Percentiles rank a stretch among this genome's conserved stretches.
Evolutionary conservation across 1,284 basidiomycete genomes (phyloP).

Genomic region (Naganishia sp.): DNA sequence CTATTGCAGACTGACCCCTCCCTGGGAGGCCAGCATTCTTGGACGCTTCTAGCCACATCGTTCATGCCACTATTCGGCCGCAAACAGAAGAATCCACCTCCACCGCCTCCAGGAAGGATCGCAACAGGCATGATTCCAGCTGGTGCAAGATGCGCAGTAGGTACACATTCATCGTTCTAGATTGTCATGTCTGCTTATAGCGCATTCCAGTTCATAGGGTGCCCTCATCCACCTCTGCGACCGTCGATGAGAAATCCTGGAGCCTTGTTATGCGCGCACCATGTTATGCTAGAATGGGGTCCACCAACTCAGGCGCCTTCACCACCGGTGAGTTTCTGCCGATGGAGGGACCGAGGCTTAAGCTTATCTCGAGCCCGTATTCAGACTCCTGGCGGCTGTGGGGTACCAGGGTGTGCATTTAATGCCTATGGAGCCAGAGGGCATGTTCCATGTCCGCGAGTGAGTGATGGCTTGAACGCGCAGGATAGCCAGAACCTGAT

Average conservation of each 20-base stretch:
- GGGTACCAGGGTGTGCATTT: conserved; percentile 10
- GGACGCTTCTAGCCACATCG: not conserved
- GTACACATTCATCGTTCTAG: not conserved
- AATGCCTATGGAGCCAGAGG: conserved; percentile 16
- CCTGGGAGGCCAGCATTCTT: too few species aligned
- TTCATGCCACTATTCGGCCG: not conserved
- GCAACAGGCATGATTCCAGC: not conserved
- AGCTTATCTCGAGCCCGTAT: not conserved
- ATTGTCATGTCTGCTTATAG: too few species aligned
- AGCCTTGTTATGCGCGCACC: conserved; percentile 21
- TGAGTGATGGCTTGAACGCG: not conserved
- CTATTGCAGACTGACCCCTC: too few species aligned
- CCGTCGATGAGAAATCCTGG: conserved; percentile 12
- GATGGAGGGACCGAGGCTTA: not conserved
- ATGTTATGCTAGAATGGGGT: conserved; percentile 29
- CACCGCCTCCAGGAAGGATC: not conserved
- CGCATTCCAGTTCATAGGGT: conserved; percentile 24
- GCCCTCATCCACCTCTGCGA: conserved; percentile 26
- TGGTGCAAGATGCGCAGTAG: not conserved
- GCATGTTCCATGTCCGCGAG: conserved; percentile 20
- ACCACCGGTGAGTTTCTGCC: not conserved
- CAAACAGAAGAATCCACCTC: not conserved
- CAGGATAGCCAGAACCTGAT: not conserved
- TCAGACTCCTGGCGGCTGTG: conserved; percentile 8
- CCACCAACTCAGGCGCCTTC: not conserved